These are phyloP conservation scores for Berberis thunbergii DNA, from an alignment of 164 flowering plant genomes.

Conservation along the genomic window DNA sequence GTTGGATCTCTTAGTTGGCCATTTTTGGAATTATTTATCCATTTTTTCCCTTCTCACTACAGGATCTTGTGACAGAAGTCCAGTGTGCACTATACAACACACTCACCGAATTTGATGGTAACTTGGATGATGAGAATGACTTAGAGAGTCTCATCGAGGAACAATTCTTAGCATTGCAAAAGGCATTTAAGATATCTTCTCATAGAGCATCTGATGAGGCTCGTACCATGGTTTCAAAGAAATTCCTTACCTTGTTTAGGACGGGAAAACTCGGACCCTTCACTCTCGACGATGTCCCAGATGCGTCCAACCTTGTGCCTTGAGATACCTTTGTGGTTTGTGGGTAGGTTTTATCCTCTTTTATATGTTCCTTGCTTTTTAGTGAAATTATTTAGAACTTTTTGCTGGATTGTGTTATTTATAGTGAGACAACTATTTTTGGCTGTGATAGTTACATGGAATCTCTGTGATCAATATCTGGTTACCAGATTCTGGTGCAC, in stretches of 20 bases:
- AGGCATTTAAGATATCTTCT: constrained; percentile 70
- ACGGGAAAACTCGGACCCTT: constrained; percentile 81
- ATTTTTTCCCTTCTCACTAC: constrained; percentile 6
- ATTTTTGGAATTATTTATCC: not conserved
- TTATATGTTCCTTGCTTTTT: too few species aligned
- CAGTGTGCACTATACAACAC: constrained; percentile 49
- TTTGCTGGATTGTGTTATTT: not conserved
- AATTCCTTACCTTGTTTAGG: constrained; percentile 75
- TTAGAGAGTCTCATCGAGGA: constrained; percentile 63
- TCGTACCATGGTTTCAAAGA: constrained; percentile 73
- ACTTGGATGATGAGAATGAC: constrained; percentile 61
- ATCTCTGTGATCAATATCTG: too few species aligned
- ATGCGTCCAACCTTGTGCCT: not conserved
- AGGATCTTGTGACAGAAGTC: constrained; percentile 71
- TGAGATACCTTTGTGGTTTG: constrained; percentile 1
- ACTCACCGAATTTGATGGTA: constrained; percentile 55
- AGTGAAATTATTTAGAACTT: too few species aligned
- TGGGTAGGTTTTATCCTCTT: not conserved
- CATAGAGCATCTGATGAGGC: constrained; percentile 59
- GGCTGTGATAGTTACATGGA: not conserved
- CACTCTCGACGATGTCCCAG: constrained; percentile 79
- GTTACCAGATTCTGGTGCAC: too few species aligned
- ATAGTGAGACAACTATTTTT: not conserved
- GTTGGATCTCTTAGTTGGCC: not conserved
- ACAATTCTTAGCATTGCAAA: constrained; percentile 70